Conservation (phyloP, 116 monocot species). For the Cymodocea nodosa region DNA sequence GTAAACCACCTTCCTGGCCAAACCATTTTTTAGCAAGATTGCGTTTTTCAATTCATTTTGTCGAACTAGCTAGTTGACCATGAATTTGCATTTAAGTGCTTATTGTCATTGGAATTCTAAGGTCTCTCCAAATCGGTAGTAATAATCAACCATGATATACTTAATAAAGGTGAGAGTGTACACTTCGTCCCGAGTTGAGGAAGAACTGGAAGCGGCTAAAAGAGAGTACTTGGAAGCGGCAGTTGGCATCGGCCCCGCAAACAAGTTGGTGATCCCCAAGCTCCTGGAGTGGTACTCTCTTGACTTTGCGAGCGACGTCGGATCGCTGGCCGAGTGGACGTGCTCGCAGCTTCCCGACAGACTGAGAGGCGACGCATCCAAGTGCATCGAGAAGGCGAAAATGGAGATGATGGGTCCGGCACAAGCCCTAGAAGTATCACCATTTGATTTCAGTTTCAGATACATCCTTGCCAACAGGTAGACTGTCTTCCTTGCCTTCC, state of each 20-base stretch:
- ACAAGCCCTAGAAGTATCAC: slow-evolving; percentile 36
- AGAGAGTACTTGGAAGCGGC: slow-evolving; percentile 75
- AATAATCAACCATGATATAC: no score
- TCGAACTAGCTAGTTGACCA: no score
- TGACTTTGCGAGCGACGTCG: slow-evolving; percentile 78
- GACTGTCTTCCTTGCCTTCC: neutral
- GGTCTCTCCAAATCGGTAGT: no score
- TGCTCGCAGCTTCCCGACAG: slow-evolving; percentile 50
- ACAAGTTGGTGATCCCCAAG: slow-evolving; percentile 57
- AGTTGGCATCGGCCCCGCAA: slow-evolving; percentile 32
- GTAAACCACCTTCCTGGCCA: slow-evolving; percentile 25
- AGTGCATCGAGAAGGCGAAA: slow-evolving; percentile 35
- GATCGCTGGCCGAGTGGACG: slow-evolving; percentile 62
- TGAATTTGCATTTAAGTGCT: no score
- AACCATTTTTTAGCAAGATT: neutral
- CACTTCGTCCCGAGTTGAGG: slow-evolving; percentile 61
- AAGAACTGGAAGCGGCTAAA: slow-evolving; percentile 72
- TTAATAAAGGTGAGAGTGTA: slow-evolving; percentile 73
- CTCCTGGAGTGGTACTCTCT: slow-evolving; percentile 60
- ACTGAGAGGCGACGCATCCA: slow-evolving; percentile 37
- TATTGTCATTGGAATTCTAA: no score
- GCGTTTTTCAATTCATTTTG: neutral
- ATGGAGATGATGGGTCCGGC: slow-evolving; percentile 8
- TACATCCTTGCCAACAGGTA: slow-evolving; percentile 42
- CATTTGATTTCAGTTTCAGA: slow-evolving; percentile 88